Conservation (phyloP, 78 protist genomes). For the Diacronema lutheri region DNA sequence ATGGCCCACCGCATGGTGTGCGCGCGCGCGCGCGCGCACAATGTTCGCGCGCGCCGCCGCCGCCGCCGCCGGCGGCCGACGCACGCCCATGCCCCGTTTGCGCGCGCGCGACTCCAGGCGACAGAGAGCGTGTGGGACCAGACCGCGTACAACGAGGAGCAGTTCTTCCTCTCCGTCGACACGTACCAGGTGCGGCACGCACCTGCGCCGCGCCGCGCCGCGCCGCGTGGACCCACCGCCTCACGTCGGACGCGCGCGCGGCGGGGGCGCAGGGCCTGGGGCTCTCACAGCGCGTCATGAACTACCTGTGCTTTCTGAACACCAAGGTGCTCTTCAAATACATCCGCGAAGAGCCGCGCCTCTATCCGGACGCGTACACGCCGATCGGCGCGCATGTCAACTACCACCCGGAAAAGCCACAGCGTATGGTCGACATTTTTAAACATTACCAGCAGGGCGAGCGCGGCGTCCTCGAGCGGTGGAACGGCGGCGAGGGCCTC, state of each 20-base stretch:
- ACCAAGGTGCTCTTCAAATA: not conserved
- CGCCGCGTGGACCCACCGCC: no score
- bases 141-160: slow-evolving; percentile 22
- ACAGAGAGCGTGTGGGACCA: not conserved
- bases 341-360: not conserved
- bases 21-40: not conserved
- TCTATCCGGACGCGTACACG: not conserved
- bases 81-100: not conserved
- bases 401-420: slow-evolving; percentile 17
- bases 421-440: not conserved
- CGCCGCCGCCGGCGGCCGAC: not conserved
- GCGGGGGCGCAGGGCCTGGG: not conserved
- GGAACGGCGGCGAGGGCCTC: slow-evolving; percentile 11
- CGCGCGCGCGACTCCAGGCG: not conserved
- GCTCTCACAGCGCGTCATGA: not conserved
- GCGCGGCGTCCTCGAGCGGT: not conserved
- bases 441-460: not conserved
- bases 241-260: no score
- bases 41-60: not conserved
- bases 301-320: not conserved
- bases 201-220: no score
- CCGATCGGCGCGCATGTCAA: not conserved
- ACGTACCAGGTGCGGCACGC: no score
- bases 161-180: not conserved
- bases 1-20: not conserved